Percentiles rank a stretch among this genome's conserved stretches.
These are phyloP conservation scores for Metschnikowia gruessii DNA, from an alignment of 805 yeast species.

Conservation along the genomic window DNA sequence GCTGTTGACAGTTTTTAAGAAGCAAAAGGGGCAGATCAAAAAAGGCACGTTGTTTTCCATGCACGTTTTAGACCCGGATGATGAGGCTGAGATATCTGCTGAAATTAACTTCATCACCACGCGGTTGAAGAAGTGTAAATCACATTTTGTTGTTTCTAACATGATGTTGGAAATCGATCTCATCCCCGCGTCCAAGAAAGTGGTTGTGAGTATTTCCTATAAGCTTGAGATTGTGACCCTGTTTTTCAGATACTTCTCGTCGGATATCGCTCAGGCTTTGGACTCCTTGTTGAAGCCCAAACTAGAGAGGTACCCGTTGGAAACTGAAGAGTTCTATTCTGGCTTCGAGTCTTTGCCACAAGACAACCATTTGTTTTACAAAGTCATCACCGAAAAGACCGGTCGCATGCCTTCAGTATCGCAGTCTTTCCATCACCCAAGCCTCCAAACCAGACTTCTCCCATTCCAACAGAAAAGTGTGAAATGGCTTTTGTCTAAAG, in stretches of 20 bases:
- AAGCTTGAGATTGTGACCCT: constrained; percentile 10
- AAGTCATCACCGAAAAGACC: constrained; percentile 47
- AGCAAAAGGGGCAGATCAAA: constrained; percentile 9
- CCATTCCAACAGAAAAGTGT: constrained; percentile 55
- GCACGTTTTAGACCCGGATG: constrained; percentile 7
- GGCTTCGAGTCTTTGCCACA: constrained; percentile 18
- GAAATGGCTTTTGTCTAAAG: constrained; percentile 54
- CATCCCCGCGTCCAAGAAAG: constrained; percentile 4
- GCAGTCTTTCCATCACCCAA: constrained; percentile 35
- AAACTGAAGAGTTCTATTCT: not conserved
- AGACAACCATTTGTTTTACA: constrained; percentile 46
- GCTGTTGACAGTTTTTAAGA: constrained; percentile 10
- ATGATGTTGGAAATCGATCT: constrained; percentile 8
- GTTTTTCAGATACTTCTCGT: constrained; percentile 19
- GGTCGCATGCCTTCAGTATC: constrained; percentile 20
- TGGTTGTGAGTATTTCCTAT: constrained; percentile 8
- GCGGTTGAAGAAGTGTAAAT: constrained; percentile 14
- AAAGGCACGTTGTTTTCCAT: constrained; percentile 15
- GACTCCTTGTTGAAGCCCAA: constrained; percentile 3
- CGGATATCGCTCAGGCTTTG: constrained; percentile 16
- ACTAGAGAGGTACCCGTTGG: not conserved
- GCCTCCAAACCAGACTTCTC: constrained; percentile 42
- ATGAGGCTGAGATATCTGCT: constrained; percentile 6
- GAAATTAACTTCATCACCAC: constrained; percentile 16
- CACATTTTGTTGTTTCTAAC: constrained; percentile 11